Evolutionary conservation across 2,329 filamentous ascomycete species (phyloP).

Genomic region (Neurospora crassa): DNA sequence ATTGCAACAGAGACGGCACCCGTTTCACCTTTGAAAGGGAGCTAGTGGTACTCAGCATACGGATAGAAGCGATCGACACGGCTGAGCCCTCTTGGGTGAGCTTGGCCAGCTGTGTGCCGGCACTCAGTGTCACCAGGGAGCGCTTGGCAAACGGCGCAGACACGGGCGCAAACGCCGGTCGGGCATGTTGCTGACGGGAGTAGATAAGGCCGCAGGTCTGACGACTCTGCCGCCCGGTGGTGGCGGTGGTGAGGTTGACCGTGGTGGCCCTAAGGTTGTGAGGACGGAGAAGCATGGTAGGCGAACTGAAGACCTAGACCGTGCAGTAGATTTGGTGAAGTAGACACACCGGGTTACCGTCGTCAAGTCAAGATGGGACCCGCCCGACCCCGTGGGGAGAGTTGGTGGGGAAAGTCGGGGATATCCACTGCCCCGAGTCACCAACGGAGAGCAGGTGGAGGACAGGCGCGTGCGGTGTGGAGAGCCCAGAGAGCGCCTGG

Average conservation of each 20-base stretch:
- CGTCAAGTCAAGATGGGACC: neutral
- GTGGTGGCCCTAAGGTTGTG: neutral
- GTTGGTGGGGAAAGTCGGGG: neutral
- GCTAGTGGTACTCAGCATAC: constrained; percentile 14
- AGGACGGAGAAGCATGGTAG: constrained; percentile 4
- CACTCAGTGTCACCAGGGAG: constrained; percentile 14
- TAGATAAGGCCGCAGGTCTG: constrained; percentile 22
- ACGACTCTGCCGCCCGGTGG: constrained; percentile 10
- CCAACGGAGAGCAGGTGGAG: neutral
- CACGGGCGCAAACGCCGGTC: neutral
- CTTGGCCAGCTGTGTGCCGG: constrained; percentile 8
- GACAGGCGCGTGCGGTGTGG: neutral
- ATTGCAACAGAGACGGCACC: constrained; percentile 2
- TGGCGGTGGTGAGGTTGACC: neutral
- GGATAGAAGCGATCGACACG: constrained; percentile 7
- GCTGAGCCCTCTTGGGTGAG: constrained; percentile 4
- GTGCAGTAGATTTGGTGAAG: neutral
- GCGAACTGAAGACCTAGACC: neutral
- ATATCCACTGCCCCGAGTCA: neutral
- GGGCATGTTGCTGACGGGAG: constrained; percentile 11
- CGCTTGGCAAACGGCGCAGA: constrained; percentile 16
- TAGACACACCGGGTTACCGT: neutral
- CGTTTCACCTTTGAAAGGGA: constrained; percentile 11
- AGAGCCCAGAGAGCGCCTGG: neutral
- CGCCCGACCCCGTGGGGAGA: neutral